phyloP scores from a whole-genome alignment of 345 rosid species.

The Euphorbia pulcherrima region DNA sequence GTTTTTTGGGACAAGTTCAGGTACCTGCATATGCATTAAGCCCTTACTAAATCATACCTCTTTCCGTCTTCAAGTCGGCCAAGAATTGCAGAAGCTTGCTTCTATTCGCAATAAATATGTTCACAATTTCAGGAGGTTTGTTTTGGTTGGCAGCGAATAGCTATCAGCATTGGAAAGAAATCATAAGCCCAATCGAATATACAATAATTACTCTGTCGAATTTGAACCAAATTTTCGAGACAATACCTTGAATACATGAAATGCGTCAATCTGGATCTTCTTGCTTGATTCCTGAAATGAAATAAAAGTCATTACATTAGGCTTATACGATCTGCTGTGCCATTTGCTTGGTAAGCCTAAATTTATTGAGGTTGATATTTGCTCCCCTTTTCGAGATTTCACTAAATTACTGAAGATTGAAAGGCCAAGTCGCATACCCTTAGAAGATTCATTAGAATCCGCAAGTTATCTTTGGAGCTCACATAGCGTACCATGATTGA shows the following conservation, averaged over 20 bases:
- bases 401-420: not conserved
- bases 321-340: not conserved
- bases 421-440: conserved; percentile 33
- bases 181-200: not conserved
- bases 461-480: conserved; percentile 60
- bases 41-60: conserved; percentile 39
- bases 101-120: conserved; percentile 39
- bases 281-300: conserved; percentile 82
- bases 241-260: conserved; percentile 91
- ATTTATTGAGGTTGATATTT: not conserved
- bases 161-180: conserved; percentile 18
- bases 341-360: not conserved
- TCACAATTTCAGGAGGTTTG: conserved; percentile 43
- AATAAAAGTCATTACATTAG: not conserved
- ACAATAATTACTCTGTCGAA: not conserved
- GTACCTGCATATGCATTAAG: too few species aligned
- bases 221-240: not conserved
- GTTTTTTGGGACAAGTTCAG: too few species aligned
- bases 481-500: conserved; percentile 62
- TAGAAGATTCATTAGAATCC: conserved; percentile 73
- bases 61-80: conserved; percentile 40
- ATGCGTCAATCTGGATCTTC: conserved; percentile 95
- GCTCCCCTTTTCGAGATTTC: not conserved
- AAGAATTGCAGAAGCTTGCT: conserved; percentile 53
- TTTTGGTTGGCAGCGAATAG: conserved; percentile 53